phyloP scores from a whole-genome alignment of 805 yeast species.

The Barnettozyma populi region DNA sequence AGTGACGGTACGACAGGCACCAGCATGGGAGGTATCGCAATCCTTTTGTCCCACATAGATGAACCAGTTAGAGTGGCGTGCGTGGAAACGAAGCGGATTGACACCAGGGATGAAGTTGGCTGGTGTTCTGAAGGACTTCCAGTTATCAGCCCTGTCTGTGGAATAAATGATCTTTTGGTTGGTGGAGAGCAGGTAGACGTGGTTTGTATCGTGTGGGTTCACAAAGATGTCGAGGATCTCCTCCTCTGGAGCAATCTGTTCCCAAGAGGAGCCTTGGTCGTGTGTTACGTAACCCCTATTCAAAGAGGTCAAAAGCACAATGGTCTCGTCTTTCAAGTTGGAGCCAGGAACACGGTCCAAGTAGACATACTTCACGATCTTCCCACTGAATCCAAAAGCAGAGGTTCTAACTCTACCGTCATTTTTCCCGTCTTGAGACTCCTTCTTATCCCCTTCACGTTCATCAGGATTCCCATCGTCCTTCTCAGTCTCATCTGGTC shows the following conservation, averaged over 20 bases:
- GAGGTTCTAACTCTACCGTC: conserved; percentile 32
- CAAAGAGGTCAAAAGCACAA: conserved; percentile 52
- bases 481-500: conserved; percentile 26
- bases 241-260: conserved; percentile 28
- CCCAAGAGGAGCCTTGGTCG: conserved; percentile 37
- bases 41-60: conserved; percentile 64
- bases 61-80: conserved; percentile 47
- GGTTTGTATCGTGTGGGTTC: conserved; percentile 56
- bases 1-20: conserved; percentile 50
- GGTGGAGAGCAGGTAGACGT: conserved; percentile 26
- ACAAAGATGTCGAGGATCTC: conserved; percentile 49
- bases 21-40: conserved; percentile 34
- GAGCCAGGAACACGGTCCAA: conserved; percentile 39
- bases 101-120: conserved; percentile 47
- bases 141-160: conserved; percentile 54
- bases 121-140: conserved; percentile 39
- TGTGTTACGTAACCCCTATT: conserved; percentile 58
- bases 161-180: conserved; percentile 47
- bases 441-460: conserved; percentile 31
- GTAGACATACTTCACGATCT: conserved; percentile 51
- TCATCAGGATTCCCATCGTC: conserved; percentile 26
- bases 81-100: conserved; percentile 59
- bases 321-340: conserved; percentile 51
- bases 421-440: conserved; percentile 29
- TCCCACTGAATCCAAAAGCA: conserved; percentile 44